Conservation (phyloP, 148 eudicot species). For the Persicaria tinctoria region DNA sequence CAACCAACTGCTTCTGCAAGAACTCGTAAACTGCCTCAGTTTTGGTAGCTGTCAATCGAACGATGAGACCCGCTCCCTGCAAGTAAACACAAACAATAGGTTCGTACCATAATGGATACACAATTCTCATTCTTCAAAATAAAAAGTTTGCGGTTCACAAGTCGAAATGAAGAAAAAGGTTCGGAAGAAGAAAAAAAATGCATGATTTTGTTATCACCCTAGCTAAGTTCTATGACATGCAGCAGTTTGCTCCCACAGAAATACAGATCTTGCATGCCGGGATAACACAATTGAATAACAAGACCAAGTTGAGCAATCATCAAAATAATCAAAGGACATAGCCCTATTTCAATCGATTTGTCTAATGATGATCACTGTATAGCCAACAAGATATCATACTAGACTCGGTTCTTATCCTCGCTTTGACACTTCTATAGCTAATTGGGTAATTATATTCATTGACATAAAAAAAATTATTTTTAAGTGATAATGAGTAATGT, state of each 20-base stretch:
- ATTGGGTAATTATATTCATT: too few species aligned
- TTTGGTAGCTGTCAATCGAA: background rate
- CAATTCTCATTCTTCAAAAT: background rate
- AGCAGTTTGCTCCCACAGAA: background rate
- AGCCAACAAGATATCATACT: background rate
- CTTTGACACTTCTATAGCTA: too few species aligned
- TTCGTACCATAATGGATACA: background rate
- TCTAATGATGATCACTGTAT: background rate
- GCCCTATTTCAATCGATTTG: background rate
- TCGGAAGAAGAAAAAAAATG: background rate
- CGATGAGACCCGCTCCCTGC: conserved; percentile 7
- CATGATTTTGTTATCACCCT: background rate
- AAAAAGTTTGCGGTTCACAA: background rate
- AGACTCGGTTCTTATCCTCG: background rate
- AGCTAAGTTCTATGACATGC: background rate
- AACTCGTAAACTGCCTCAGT: conserved; percentile 2
- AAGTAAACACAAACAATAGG: background rate
- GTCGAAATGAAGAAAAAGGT: background rate
- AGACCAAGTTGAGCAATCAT: background rate
- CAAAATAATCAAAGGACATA: background rate
- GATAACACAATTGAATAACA: too few species aligned
- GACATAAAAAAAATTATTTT: too few species aligned
- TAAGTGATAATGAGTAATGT: too few species aligned
- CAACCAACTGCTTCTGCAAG: conserved; percentile 9
- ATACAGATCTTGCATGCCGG: too few species aligned